These are phyloP conservation scores for Naegleria gruberi DNA, from an alignment of 208 protist genomes.

Conservation along the genomic window DNA sequence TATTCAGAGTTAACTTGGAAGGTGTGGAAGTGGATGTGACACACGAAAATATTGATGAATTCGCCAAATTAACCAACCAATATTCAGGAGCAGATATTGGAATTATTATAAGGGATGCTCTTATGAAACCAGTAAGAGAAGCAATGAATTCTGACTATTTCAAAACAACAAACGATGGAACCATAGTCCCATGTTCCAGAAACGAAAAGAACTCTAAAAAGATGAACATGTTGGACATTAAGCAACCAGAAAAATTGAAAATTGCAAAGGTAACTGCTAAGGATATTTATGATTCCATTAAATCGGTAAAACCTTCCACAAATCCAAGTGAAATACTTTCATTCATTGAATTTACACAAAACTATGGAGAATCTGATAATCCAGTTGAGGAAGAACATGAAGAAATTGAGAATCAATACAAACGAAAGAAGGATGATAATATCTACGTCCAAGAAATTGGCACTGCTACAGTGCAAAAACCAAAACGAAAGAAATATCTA, in stretches of 20 bases:
- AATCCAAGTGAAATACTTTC: neutral
- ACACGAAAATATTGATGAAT: neutral
- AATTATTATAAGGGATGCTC: conserved; percentile 83
- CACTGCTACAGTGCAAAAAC: no score
- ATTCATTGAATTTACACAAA: neutral
- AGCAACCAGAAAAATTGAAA: neutral
- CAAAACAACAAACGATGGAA: neutral
- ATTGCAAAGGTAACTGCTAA: neutral
- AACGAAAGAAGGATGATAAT: no score
- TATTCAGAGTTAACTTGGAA: conserved; percentile 43
- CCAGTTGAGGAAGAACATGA: no score
- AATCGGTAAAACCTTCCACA: neutral
- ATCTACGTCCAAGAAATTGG: no score
- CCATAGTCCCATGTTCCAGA: neutral
- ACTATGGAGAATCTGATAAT: neutral
- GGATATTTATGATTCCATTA: neutral
- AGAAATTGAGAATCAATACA: no score
- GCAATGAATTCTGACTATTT: neutral
- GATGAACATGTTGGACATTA: neutral
- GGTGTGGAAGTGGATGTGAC: neutral
- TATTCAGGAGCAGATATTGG: conserved; percentile 93
- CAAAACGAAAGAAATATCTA: no score
- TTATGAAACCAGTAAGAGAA: conserved; percentile 93
- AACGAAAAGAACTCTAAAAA: neutral
- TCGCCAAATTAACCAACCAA: neutral